These are phyloP conservation scores for Tulasnella sp. DNA, from an alignment of 768 basidiomycete genomes.

Conservation along the genomic window DNA sequence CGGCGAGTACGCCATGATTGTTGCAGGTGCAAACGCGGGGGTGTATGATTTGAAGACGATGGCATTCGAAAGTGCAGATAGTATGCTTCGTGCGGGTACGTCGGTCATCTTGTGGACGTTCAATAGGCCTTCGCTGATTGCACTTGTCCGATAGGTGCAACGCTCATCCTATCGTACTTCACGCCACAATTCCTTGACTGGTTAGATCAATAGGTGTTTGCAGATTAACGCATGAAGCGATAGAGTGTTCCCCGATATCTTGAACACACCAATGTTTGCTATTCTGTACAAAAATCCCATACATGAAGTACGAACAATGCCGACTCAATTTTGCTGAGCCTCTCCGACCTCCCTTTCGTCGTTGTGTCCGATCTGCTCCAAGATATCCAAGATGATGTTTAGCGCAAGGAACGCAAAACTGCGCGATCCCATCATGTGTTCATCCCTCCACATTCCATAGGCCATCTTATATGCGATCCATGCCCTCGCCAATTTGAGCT, in stretches of 20 bases:
- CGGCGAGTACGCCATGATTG: conserved; percentile 95
- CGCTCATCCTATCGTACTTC: conserved; percentile 86
- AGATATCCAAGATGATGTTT: conserved; percentile 43
- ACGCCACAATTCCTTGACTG: conserved; percentile 93
- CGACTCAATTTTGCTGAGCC: too few species aligned
- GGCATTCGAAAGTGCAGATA: conserved; percentile 88
- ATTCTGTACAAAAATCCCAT: too few species aligned
- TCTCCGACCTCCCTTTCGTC: not conserved
- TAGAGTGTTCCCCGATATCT: too few species aligned
- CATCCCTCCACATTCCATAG: conserved; percentile 27
- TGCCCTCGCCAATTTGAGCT: conserved; percentile 35
- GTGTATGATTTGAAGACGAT: conserved; percentile 86
- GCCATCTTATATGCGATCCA: conserved; percentile 59
- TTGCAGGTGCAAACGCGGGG: conserved; percentile 83
- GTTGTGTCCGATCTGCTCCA: conserved; percentile 27
- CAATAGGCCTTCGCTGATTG: not conserved
- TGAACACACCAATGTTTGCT: too few species aligned
- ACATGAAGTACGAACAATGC: too few species aligned
- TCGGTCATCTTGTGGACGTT: conserved; percentile 10
- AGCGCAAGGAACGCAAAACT: conserved; percentile 62
- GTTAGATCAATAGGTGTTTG: conserved; percentile 38
- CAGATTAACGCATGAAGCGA: too few species aligned
- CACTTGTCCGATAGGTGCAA: conserved; percentile 47
- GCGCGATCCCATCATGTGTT: conserved; percentile 26
- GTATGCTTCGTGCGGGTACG: conserved; percentile 85